These are phyloP conservation scores for Urochloa ruziziensis DNA, from an alignment of 176 grass and related monocot species.

Conservation along the genomic window DNA sequence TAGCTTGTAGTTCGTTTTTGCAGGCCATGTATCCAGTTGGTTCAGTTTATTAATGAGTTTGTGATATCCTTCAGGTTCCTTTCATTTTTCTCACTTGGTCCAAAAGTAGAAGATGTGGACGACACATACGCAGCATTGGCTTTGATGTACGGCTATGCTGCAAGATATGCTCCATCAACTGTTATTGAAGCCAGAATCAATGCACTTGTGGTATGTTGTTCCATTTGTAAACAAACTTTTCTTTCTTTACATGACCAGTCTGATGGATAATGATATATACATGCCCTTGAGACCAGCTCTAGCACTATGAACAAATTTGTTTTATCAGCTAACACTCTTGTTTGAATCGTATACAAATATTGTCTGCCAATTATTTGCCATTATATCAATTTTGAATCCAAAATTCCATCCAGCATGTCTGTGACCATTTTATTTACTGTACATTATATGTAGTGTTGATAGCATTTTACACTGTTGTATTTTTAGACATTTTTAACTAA, in stretches of 20 bases:
- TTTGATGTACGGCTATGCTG: slow-evolving; percentile 99
- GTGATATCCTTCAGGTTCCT: slow-evolving; percentile 60
- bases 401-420: not conserved
- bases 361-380: not conserved
- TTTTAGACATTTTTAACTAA: not conserved
- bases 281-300: slow-evolving; percentile 7
- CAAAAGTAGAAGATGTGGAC: slow-evolving; percentile 84
- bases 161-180: slow-evolving; percentile 96
- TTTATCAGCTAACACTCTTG: not conserved
- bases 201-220: slow-evolving; percentile 83
- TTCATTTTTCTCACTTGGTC: slow-evolving; percentile 68
- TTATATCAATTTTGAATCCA: not conserved
- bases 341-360: not conserved
- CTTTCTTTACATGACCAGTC: slow-evolving; percentile 1
- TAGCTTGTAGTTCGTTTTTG: slow-evolving; percentile 18
- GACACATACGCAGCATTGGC: slow-evolving; percentile 96
- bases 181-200: slow-evolving; percentile 99
- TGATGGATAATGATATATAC: not conserved
- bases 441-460: not conserved
- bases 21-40: slow-evolving; percentile 14
- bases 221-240: slow-evolving; percentile 10
- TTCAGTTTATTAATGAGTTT: slow-evolving; percentile 27
- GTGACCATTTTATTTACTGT: not conserved
- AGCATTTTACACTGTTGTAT: not conserved
- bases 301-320: not conserved